These are phyloP conservation scores for Rosa lucieae DNA, from an alignment of 306 rosid genomes.

Conservation along the genomic window DNA sequence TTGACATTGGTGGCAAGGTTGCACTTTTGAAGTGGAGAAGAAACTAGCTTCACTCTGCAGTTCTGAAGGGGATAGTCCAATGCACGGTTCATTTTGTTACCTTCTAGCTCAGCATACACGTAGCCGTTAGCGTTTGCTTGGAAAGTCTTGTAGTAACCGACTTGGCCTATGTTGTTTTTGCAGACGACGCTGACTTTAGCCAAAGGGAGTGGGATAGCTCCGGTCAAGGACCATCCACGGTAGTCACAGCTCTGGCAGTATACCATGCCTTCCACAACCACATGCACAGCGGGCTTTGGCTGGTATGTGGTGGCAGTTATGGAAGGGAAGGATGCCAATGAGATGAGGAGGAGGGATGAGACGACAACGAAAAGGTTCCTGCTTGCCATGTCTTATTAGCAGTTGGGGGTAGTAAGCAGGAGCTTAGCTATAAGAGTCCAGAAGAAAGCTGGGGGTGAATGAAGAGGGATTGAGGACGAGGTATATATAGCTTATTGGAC, in stretches of 20 bases:
- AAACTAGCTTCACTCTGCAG: slow-evolving; percentile 69
- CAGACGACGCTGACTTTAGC: slow-evolving; percentile 83
- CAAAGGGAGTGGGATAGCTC: slow-evolving; percentile 58
- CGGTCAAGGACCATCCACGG: slow-evolving; percentile 70
- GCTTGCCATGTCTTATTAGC: no score
- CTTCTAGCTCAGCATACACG: slow-evolving; percentile 67
- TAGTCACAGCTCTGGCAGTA: slow-evolving; percentile 82
- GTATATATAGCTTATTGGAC: no score
- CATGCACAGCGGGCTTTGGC: no score
- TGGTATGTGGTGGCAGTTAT: no score
- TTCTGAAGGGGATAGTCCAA: slow-evolving; percentile 83
- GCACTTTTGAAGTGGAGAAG: slow-evolving; percentile 64
- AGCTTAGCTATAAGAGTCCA: no score
- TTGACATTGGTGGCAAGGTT: slow-evolving; percentile 67
- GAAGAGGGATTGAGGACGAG: no score
- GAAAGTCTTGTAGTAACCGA: slow-evolving; percentile 68
- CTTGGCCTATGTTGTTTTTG: slow-evolving; percentile 60
- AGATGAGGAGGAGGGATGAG: no score
- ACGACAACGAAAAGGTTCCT: no score
- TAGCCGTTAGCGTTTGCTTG: slow-evolving; percentile 66
- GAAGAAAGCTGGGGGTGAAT: no score
- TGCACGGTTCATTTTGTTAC: slow-evolving; percentile 55
- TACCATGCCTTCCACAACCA: slow-evolving; percentile 67
- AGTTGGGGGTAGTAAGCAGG: no score
- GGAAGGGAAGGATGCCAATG: no score